Conservation (phyloP, 805 yeast species). For the Hanseniaspora jakobsenii region DNA sequence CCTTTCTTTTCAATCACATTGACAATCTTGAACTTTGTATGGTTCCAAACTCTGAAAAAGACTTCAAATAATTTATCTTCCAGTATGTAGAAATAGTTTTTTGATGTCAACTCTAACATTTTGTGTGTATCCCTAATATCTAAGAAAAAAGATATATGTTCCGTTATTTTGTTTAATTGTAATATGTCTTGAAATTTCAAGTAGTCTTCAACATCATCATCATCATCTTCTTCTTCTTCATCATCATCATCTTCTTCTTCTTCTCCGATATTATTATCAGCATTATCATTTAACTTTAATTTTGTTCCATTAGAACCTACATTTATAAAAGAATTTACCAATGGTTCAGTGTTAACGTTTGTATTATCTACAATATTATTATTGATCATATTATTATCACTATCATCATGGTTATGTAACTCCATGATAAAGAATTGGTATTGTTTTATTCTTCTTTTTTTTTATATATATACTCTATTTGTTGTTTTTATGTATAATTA, state of each 20-base stretch:
- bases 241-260: background rate
- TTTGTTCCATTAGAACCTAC: too few species aligned
- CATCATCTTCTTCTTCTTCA: background rate
- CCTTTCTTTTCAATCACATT: too few species aligned
- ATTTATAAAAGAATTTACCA: too few species aligned
- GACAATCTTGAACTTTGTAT: conserved; percentile 1
- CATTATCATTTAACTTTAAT: background rate
- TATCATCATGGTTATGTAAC: too few species aligned
- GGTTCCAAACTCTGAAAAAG: conserved; percentile 2
- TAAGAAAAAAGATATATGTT: background rate
- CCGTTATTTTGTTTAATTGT: conserved; percentile 3
- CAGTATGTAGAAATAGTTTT: conserved; percentile 1
- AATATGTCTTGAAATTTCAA: conserved; percentile 7
- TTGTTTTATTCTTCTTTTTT: too few species aligned
- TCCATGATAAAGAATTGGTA: too few species aligned
- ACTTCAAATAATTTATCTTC: conserved; percentile 12
- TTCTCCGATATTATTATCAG: background rate
- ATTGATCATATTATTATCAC: too few species aligned
- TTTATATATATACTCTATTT: too few species aligned
- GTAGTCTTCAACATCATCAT: conserved; percentile 4
- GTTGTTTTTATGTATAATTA: too few species aligned
- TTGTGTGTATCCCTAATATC: conserved; percentile 4
- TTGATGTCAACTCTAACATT: background rate
- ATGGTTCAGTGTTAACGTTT: too few species aligned
- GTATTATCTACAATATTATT: too few species aligned